A percentile compares a stretch with the other conserved stretches of the same genome.
Evolutionary conservation across 306 rosid genomes (phyloP).

Genomic region (Clitoria ternatea): DNA sequence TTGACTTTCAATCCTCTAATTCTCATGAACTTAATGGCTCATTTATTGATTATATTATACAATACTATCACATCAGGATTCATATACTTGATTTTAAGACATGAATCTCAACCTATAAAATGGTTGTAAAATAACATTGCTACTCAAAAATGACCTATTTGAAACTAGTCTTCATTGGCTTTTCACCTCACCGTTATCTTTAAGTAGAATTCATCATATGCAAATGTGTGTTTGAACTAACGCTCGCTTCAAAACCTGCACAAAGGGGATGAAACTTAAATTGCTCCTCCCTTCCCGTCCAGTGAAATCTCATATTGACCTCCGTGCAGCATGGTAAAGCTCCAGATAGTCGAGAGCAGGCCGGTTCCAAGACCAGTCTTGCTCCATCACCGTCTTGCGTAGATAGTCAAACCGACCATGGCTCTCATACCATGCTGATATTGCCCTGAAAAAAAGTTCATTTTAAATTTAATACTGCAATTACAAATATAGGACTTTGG

Average conservation of each 20-base stretch:
- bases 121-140: slow-evolving; percentile 3
- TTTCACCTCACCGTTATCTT: slow-evolving; percentile 18
- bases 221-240: neutral
- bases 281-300: neutral
- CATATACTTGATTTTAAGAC: neutral
- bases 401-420: slow-evolving; percentile 60
- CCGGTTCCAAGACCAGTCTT: slow-evolving; percentile 97
- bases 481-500: neutral
- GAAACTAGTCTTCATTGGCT: neutral
- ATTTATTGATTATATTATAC: neutral
- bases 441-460: slow-evolving; percentile 56
- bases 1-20: neutral
- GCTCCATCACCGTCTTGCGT: slow-evolving; percentile 80
- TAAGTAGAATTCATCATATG: slow-evolving; percentile 10
- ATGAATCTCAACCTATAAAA: neutral
- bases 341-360: slow-evolving; percentile 87
- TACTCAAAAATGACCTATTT: slow-evolving; percentile 22
- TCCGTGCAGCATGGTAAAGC: slow-evolving; percentile 73
- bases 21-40: neutral
- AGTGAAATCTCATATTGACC: slow-evolving; percentile 28
- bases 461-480: neutral
- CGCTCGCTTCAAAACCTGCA: slow-evolving; percentile 26
- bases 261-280: slow-evolving; percentile 23
- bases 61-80: neutral
- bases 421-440: slow-evolving; percentile 56